These are phyloP conservation scores for Hortiboletus rubellus DNA, from an alignment of 1,284 basidiomycete genomes.

Conservation along the genomic window DNA sequence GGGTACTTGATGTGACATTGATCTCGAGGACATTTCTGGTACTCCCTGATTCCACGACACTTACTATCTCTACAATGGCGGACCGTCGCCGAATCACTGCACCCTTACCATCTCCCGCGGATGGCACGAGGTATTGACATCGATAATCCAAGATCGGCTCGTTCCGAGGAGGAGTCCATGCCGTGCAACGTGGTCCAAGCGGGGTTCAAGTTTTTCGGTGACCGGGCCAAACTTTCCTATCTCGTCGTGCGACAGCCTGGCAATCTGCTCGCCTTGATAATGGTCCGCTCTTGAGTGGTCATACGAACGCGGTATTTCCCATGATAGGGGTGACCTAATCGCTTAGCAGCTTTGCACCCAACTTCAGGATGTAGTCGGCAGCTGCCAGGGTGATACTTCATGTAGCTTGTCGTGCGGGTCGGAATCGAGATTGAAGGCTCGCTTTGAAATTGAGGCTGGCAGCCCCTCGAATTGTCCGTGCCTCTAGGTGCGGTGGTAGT, in stretches of 20 bases:
- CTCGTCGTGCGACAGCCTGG: constrained; percentile 4
- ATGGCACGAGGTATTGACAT: constrained; percentile 1
- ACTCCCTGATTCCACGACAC: constrained; percentile 1
- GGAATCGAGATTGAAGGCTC: background rate
- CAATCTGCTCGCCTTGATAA: constrained; percentile 13
- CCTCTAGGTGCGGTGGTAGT: background rate
- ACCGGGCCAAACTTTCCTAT: constrained; percentile 17
- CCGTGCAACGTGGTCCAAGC: constrained; percentile 13
- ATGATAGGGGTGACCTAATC: constrained; percentile 7
- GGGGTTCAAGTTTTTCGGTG: background rate
- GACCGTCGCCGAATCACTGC: constrained; percentile 1
- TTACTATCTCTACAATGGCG: background rate
- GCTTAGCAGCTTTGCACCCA: background rate
- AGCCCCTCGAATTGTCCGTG: constrained; percentile 3
- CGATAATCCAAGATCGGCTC: constrained; percentile 1
- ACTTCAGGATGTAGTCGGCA: background rate
- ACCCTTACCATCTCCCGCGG: constrained; percentile 1
- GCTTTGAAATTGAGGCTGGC: constrained; percentile 3
- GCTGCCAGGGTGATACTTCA: background rate
- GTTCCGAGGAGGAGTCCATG: background rate
- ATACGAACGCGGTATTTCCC: constrained; percentile 10
- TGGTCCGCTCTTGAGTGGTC: background rate
- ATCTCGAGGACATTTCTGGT: constrained; percentile 1
- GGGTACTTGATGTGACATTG: background rate
- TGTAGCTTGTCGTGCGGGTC: constrained; percentile 3